Conservation (phyloP, 495 filamentous ascomycete genomes). For the Annulohypoxylon maeteangense region DNA sequence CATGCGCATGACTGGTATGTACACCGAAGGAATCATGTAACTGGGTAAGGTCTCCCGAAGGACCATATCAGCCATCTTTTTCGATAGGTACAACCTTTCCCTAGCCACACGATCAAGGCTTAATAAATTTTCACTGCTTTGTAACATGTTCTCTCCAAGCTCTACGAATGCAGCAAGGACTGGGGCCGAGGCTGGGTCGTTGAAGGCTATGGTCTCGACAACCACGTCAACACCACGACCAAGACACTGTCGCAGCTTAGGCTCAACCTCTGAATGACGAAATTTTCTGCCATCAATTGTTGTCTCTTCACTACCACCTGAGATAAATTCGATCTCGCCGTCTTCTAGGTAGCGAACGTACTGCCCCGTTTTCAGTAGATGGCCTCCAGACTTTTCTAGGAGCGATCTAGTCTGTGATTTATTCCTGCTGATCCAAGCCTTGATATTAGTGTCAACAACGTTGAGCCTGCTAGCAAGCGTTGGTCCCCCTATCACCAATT, state of each 20-base stretch:
- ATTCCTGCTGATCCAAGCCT: slow-evolving; percentile 33
- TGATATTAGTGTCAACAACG: slow-evolving; percentile 34
- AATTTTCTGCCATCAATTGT: slow-evolving; percentile 48
- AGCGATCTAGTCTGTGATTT: slow-evolving; percentile 29
- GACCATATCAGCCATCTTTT: slow-evolving; percentile 52
- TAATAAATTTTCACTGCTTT: slow-evolving; percentile 48
- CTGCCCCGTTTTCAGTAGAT: slow-evolving; percentile 56
- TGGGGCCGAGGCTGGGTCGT: slow-evolving; percentile 48
- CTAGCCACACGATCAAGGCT: slow-evolving; percentile 47
- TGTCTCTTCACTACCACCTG: slow-evolving; percentile 45
- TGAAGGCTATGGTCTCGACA: slow-evolving; percentile 57
- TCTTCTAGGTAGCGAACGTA: slow-evolving; percentile 56
- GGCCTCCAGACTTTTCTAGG: slow-evolving; percentile 43
- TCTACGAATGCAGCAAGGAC: slow-evolving; percentile 59
- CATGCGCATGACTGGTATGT: slow-evolving; percentile 56
- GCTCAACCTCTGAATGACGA: slow-evolving; percentile 55
- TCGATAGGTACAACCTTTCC: slow-evolving; percentile 52
- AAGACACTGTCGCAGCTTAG: slow-evolving; percentile 56
- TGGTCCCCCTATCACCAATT: slow-evolving; percentile 59
- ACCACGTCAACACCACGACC: slow-evolving; percentile 57
- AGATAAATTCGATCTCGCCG: slow-evolving; percentile 58
- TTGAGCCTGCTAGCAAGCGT: slow-evolving; percentile 52
- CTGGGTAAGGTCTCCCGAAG: slow-evolving; percentile 51
- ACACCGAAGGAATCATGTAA: slow-evolving; percentile 53
- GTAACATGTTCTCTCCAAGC: slow-evolving; percentile 52